Evolutionary conservation across 2,329 filamentous ascomycete species (phyloP).

Genomic region (Beauveria sp.): DNA sequence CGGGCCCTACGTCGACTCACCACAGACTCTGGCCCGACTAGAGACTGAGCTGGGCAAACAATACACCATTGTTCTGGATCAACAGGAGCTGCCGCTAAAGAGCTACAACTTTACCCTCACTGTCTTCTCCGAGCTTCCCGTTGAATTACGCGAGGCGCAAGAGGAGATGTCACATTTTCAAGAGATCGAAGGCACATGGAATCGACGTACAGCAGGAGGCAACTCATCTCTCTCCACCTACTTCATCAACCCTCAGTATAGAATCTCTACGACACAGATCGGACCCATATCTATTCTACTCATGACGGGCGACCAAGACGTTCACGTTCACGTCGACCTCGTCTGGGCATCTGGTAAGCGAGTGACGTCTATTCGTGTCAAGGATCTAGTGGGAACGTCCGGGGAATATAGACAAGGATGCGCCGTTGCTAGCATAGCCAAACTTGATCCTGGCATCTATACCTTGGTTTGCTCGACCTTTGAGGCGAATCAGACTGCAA

Average conservation of each 20-base stretch:
- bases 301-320: conserved; percentile 55
- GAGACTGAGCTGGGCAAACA: conserved; percentile 28
- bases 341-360: conserved; percentile 70
- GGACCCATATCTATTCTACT: conserved; percentile 68
- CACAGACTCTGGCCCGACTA: conserved; percentile 78
- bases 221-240: conserved; percentile 71
- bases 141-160: conserved; percentile 55
- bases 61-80: conserved; percentile 62
- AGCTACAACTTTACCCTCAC: conserved; percentile 83
- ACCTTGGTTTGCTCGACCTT: conserved; percentile 89
- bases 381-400: conserved; percentile 74
- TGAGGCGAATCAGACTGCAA: conserved; percentile 67
- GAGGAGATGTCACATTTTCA: conserved; percentile 51
- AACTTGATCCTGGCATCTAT: conserved; percentile 66
- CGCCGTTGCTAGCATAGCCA: conserved; percentile 56
- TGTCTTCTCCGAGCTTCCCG: conserved; percentile 60
- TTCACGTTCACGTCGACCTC: conserved; percentile 78
- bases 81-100: conserved; percentile 67
- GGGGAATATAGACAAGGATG: conserved; percentile 83
- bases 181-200: conserved; percentile 65
- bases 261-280: conserved; percentile 47
- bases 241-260: conserved; percentile 82
- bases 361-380: conserved; percentile 58
- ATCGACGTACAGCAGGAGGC: conserved; percentile 70
- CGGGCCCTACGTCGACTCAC: conserved; percentile 87